Base-by-base conservation (phyloP, 345 rosid species). In the Nasturtium officinale region DNA sequence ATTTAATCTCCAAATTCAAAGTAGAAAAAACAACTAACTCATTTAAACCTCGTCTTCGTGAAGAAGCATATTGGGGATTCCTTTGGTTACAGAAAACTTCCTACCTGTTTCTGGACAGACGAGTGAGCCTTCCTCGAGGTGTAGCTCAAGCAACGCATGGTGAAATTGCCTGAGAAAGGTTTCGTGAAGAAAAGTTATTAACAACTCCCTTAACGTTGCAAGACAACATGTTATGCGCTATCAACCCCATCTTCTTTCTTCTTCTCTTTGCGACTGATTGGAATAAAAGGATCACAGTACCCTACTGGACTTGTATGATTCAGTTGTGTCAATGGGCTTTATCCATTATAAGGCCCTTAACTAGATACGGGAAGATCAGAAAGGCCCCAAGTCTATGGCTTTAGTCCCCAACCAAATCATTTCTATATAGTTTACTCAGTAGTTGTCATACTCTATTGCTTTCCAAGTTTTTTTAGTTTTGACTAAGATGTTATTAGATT, bases 21-120 rank as follows among this genome's bases (percentile, higher is more conserved):
- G 35, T 16, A 37, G 5, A 38, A 5, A n/a, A n/a, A 23, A 23
- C 1, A 12, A 6, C 1, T 18, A 43, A 83, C 78, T 33, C 9
- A 33, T 33, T 87, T 23, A 71, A 66, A 92, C 92, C 82, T 90
- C 93, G 67, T 90, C 97, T 53, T 88, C 95, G 18, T 83, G 97
- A 9, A 92, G 92, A 76, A 90, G 87, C 97, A 92, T 87, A 64
- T 87, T 89, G 37, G 97, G 98, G 57, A 90, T 86, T 15, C 96
- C 98, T 51, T 86, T 90, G 35, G 40, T 82, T 6, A 86, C 90
- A 0, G 89, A 80, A 48, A 87, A 83, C 74, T 78, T 86, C 30
- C 90, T 71, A 11, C 83, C 94, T 1, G 93, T 87, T 80, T 87
- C 87, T 4, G 88, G 93, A 65, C 97, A 92, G 74, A 90, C 82